A percentile compares a stretch with the other conserved stretches of the same genome.
Evolutionary conservation across 108 stramenopile genomes (phyloP).

Genomic region (Cyclotella cryptica): DNA sequence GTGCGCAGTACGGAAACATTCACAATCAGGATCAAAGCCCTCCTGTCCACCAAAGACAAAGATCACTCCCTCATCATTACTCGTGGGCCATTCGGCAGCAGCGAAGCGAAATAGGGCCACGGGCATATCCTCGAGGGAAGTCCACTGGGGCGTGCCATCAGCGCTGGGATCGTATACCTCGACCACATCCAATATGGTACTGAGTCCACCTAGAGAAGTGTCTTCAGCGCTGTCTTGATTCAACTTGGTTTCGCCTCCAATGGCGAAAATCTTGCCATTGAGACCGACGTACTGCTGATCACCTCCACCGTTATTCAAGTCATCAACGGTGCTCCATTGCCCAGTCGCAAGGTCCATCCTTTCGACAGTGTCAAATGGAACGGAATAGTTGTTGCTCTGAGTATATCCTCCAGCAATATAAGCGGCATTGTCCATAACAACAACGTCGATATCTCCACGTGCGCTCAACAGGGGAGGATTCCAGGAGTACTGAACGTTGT

Average conservation of each 20-base stretch:
- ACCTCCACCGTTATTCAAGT: slow-evolving; percentile 54
- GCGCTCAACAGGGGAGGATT: slow-evolving; percentile 31
- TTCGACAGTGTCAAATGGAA: slow-evolving; percentile 58
- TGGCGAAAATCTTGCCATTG: slow-evolving; percentile 62
- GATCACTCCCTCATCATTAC: slow-evolving; percentile 32
- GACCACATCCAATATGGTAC: slow-evolving; percentile 49
- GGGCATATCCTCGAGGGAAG: slow-evolving; percentile 52
- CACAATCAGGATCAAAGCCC: slow-evolving; percentile 60
- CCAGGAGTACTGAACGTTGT: slow-evolving; percentile 26
- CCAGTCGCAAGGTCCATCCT: slow-evolving; percentile 34
- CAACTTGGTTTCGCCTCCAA: slow-evolving; percentile 71
- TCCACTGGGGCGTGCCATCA: slow-evolving; percentile 49
- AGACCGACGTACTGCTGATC: slow-evolving; percentile 66
- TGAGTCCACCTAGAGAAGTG: slow-evolving; percentile 38
- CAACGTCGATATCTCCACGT: slow-evolving; percentile 65
- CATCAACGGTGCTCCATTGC: slow-evolving; percentile 31
- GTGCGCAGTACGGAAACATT: slow-evolving; percentile 69
- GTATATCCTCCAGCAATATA: slow-evolving; percentile 75
- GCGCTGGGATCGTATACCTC: slow-evolving; percentile 55
- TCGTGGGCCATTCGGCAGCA: slow-evolving; percentile 46
- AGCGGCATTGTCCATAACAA: slow-evolving; percentile 20
- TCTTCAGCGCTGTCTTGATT: slow-evolving; percentile 36
- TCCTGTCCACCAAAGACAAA: slow-evolving; percentile 82
- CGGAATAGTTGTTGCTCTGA: slow-evolving; percentile 55
- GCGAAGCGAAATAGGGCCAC: slow-evolving; percentile 68